Evolutionary conservation across 805 yeast genomes (phyloP).

Genomic region (Groenewaldozyma salmanticensis): DNA sequence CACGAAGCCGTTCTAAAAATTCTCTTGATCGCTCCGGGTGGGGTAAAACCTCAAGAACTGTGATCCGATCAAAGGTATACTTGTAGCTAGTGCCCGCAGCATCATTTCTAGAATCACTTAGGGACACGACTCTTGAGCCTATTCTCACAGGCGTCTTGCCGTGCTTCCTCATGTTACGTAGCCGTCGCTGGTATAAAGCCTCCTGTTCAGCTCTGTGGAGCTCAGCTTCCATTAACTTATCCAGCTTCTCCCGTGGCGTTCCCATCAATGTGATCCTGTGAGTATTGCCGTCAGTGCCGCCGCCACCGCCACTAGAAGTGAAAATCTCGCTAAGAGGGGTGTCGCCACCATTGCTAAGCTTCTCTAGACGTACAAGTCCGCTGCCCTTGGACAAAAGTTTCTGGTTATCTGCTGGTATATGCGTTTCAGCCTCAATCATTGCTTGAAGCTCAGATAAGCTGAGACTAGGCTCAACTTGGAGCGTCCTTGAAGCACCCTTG

Average conservation of each 20-base stretch:
- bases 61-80: constrained; percentile 26
- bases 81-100: too few species aligned
- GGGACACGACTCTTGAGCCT: background rate
- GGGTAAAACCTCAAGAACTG: constrained; percentile 25
- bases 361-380: constrained; percentile 18
- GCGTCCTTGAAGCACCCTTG: constrained; percentile 10
- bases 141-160: constrained; percentile 11
- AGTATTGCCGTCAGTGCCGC: constrained; percentile 10
- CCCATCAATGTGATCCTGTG: constrained; percentile 25
- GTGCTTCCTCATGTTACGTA: constrained; percentile 8
- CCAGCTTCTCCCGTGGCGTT: constrained; percentile 18
- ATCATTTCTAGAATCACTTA: constrained; percentile 8
- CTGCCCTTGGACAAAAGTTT: constrained; percentile 23
- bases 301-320: too few species aligned
- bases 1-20: constrained; percentile 23
- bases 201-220: constrained; percentile 15
- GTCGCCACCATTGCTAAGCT: constrained; percentile 8
- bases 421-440: constrained; percentile 19
- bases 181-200: constrained; percentile 11
- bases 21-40: constrained; percentile 22
- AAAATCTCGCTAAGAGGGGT: constrained; percentile 10
- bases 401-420: constrained; percentile 23
- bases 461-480: constrained; percentile 12
- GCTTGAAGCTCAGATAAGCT: constrained; percentile 17
- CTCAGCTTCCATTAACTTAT: constrained; percentile 18